A percentile compares a stretch with the other conserved stretches of the same genome.
Evolutionary conservation across 495 filamentous ascomycete genomes (phyloP).

Genomic region (Aspergillus mulundensis): DNA sequence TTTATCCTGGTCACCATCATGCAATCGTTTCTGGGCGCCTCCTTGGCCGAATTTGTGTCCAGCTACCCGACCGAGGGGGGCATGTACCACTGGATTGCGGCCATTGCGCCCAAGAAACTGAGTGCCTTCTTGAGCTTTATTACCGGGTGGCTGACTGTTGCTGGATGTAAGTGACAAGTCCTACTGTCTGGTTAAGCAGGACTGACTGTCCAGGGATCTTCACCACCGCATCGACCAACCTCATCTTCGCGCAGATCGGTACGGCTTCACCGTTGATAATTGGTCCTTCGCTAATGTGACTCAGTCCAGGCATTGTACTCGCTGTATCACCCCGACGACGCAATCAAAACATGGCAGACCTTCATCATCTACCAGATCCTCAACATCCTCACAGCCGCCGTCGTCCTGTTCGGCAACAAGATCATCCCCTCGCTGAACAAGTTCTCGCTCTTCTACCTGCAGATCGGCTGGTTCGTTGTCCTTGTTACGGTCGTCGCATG

Average conservation of each 20-base stretch:
- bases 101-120: conserved; percentile 42
- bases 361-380: conserved; percentile 34
- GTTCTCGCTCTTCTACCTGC: conserved; percentile 38
- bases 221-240: conserved; percentile 37
- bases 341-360: conserved; percentile 34
- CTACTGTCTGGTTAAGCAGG: neutral
- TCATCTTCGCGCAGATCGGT: conserved; percentile 29
- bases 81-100: conserved; percentile 54
- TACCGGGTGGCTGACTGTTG: conserved; percentile 27
- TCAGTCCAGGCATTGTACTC: conserved; percentile 24
- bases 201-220: conserved; percentile 29
- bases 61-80: conserved; percentile 48
- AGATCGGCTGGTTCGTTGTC: conserved; percentile 61
- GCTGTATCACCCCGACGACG: conserved; percentile 31
- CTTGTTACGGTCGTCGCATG: conserved; percentile 65
- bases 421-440: conserved; percentile 30
- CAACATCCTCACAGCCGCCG: conserved; percentile 27
- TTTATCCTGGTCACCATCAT: conserved; percentile 8
- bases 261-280: neutral
- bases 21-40: conserved; percentile 3
- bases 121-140: conserved; percentile 33
- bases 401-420: conserved; percentile 21
- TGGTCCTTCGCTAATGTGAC: neutral
- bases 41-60: conserved; percentile 32
- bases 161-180: conserved; percentile 24